Evolutionary conservation across 2,329 filamentous ascomycete species (phyloP).

Genomic region (Microdochium trichocladiopsis): DNA sequence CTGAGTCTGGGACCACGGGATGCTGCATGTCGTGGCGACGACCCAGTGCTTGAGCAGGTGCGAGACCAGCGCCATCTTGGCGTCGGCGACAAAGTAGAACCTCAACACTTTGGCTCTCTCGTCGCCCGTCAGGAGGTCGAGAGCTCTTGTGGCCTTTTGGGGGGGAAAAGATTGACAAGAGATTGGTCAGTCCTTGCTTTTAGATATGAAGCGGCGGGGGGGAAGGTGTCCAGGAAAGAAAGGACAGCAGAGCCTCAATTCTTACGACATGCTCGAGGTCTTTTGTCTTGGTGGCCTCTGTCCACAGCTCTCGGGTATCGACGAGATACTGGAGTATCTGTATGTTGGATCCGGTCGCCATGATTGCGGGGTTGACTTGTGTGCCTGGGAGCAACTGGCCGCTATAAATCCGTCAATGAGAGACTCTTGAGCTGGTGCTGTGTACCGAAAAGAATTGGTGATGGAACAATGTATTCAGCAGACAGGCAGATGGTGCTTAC

Average conservation of each 20-base stretch:
- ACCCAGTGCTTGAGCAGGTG: slow-evolving; percentile 67
- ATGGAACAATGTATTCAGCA: no score
- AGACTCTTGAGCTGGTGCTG: no score
- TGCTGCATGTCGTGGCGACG: slow-evolving; percentile 48
- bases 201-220: background rate
- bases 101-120: slow-evolving; percentile 52
- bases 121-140: slow-evolving; percentile 42
- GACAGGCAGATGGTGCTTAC: no score
- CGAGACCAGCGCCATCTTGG: slow-evolving; percentile 67
- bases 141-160: slow-evolving; percentile 35
- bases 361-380: background rate
- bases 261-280: slow-evolving; percentile 39
- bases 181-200: background rate
- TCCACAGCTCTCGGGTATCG: slow-evolving; percentile 53
- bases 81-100: slow-evolving; percentile 63
- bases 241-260: no score
- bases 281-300: slow-evolving; percentile 38
- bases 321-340: slow-evolving; percentile 53
- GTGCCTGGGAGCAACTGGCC: no score
- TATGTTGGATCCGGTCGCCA: background rate
- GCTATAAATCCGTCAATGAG: no score
- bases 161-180: background rate
- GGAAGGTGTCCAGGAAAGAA: background rate
- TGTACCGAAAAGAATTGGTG: no score
- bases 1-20: slow-evolving; percentile 53